Evolutionary conservation across 1,284 basidiomycete genomes (phyloP), one percentile per base, ranked within the genome.

Genomic region (Malassezia furfur): DNA sequence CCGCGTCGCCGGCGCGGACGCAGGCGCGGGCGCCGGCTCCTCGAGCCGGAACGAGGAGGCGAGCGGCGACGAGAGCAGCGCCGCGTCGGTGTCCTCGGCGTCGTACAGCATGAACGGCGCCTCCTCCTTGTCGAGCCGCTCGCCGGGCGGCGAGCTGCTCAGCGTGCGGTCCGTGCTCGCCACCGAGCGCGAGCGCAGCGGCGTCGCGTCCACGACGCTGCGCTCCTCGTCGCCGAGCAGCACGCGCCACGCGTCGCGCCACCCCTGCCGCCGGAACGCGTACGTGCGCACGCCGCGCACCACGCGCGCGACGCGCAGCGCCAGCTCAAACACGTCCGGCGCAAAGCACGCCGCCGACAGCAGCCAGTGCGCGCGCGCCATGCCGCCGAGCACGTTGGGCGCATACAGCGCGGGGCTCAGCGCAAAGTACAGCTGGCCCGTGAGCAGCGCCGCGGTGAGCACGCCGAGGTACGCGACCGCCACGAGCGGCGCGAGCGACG

Each of bases 351-450:
- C 47, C 32, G 61, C 47, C 14, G 70, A 72, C 47, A 72, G 61
- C 51, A 64, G 60, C 8, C 64, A 50, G 19, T 70, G 54, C 19
- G 60, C 53, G 50, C 64, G 64, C 4, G 62, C 67, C 51, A 72
- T 58, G 10, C 55, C 57, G 7, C 62, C 64, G 50, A 70, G 62
- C 17, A 61, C 51, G 38, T 68, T 72, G 8, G 61, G 55, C 8
- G 69, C 64, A 48, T 72, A 72, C 19, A 72, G 62, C 15, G 54
- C 46, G 7, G 70, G 69, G 1, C 64, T 59, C 6, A 70, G 50
- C 1, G 67, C 64, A 57, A 68, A 69, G 65, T 72, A 72, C 25
- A 70, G 48, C 19, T 60, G 50, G 14, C 64, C 65, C 8, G 70
- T 28, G 30, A 71, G 38, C 36, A 71, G 51, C 44, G 66, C 65